These are phyloP conservation scores for Nothophytophthora sp. DNA, from an alignment of 352 stramenopile genomes.

Conservation along the genomic window DNA sequence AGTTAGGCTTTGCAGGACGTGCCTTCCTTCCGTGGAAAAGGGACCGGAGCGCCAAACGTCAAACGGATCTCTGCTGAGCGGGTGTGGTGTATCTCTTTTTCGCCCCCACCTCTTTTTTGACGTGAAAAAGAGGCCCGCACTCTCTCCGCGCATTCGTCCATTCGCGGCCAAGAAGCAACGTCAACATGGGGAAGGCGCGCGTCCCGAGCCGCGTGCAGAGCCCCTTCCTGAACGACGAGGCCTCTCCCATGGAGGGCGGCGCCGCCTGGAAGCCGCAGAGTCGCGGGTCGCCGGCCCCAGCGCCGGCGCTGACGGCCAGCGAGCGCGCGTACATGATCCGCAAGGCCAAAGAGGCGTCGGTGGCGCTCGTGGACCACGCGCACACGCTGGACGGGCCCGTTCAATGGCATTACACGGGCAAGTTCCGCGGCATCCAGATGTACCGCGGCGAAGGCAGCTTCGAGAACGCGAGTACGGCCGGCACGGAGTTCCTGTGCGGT, in stretches of 20 bases:
- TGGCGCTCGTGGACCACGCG: slow-evolving; percentile 68
- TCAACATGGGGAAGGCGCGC: slow-evolving; percentile 20
- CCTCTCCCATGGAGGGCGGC: too few relatives aligned
- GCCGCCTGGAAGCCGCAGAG: too few relatives aligned
- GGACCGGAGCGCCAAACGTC: too few relatives aligned
- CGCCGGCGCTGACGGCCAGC: slow-evolving; percentile 34
- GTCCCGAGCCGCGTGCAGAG: slow-evolving; percentile 19
- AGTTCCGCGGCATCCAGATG: slow-evolving; percentile 78
- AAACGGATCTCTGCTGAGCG: too few relatives aligned
- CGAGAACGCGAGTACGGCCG: slow-evolving; percentile 23
- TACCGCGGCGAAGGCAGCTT: slow-evolving; percentile 73
- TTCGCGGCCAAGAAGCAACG: too few relatives aligned
- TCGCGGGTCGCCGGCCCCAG: slow-evolving; percentile 5
- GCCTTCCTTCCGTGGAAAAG: too few relatives aligned
- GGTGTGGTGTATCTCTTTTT: too few relatives aligned
- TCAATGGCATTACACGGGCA: slow-evolving; percentile 77
- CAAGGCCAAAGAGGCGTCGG: slow-evolving; percentile 68
- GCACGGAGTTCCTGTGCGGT: slow-evolving; percentile 70
- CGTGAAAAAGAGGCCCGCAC: too few relatives aligned
- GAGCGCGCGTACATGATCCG: slow-evolving; percentile 66
- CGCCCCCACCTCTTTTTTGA: too few relatives aligned
- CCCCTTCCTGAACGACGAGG: too few relatives aligned
- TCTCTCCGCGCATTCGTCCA: too few relatives aligned
- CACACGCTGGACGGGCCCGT: slow-evolving; percentile 74
- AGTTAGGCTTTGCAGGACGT: too few relatives aligned